phyloP scores from a whole-genome alignment of 129 eudicot genomes.

The Artemisia argyi region DNA sequence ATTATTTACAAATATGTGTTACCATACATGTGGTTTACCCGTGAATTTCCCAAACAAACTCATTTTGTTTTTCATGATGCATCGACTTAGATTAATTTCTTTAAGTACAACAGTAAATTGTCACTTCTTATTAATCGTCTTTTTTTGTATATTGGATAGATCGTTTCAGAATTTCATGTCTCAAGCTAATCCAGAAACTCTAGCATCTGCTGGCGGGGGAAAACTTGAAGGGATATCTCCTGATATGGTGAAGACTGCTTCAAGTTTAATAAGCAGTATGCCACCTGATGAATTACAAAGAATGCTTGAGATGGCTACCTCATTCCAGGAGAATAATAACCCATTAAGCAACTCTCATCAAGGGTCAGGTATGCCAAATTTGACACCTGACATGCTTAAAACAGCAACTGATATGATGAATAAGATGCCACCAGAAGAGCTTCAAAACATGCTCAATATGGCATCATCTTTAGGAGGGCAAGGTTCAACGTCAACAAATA shows the following conservation, averaged over 20 bases:
- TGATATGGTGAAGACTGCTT: conserved; percentile 85
- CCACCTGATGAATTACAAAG: conserved; percentile 74
- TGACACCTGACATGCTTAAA: conserved; percentile 72
- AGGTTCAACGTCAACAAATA: background rate
- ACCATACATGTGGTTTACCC: no score
- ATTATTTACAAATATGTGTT: no score
- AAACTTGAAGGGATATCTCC: conserved; percentile 63
- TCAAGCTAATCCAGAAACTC: conserved; percentile 74
- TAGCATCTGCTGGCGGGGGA: conserved; percentile 65
- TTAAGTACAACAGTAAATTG: background rate
- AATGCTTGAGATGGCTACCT: conserved; percentile 69
- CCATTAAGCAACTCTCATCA: conserved; percentile 27
- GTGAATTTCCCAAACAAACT: no score
- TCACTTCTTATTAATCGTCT: background rate
- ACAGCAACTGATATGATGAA: conserved; percentile 77
- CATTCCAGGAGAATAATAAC: conserved; percentile 60
- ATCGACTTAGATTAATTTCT: no score
- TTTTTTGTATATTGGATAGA: conserved; percentile 36
- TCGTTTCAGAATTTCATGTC: conserved; percentile 83
- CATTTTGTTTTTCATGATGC: no score
- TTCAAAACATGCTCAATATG: conserved; percentile 64
- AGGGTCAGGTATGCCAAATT: conserved; percentile 52
- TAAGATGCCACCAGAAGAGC: conserved; percentile 69
- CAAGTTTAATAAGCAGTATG: conserved; percentile 75
- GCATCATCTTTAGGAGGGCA: conserved; percentile 57